Percentiles rank a stretch among this genome's conserved stretches.
Evolutionary conservation across 495 filamentous ascomycete species (phyloP).

Genomic region (Talaromyces stipitatus): DNA sequence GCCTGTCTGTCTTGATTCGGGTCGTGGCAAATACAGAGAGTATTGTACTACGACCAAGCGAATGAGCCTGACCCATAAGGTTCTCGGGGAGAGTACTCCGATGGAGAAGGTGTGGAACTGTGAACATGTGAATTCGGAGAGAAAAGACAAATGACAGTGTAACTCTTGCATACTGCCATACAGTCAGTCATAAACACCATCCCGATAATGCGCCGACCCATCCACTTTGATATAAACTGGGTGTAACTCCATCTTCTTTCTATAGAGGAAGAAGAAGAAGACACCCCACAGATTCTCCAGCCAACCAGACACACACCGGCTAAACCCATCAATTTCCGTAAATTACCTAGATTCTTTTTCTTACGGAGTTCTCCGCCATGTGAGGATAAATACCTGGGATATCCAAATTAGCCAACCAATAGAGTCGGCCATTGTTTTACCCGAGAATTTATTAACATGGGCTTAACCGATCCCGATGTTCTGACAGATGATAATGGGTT

Average conservation of each 20-base stretch:
- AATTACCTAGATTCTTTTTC: background rate
- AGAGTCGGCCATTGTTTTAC: background rate
- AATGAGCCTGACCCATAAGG: too few species aligned
- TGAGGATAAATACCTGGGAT: background rate
- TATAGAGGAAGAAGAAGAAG: background rate
- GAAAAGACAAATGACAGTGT: too few species aligned
- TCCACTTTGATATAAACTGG: too few species aligned
- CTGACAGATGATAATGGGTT: too few species aligned
- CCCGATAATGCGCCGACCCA: background rate
- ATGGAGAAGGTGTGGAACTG: too few species aligned
- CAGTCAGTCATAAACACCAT: background rate
- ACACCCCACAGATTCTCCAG: background rate
- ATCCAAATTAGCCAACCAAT: background rate
- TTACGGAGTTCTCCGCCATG: background rate
- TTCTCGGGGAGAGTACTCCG: background rate
- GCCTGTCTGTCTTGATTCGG: background rate
- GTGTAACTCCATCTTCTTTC: too few species aligned
- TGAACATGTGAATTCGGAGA: too few species aligned
- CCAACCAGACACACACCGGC: background rate
- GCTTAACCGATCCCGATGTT: background rate
- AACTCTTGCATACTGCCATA: too few species aligned
- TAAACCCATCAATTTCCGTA: background rate
- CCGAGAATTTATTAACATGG: background rate
- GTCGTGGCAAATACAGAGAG: background rate
- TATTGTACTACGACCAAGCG: too few species aligned